Evolutionary conservation across 345 rosid genomes (phyloP).

Genomic region (Dipteronia sinensis): DNA sequence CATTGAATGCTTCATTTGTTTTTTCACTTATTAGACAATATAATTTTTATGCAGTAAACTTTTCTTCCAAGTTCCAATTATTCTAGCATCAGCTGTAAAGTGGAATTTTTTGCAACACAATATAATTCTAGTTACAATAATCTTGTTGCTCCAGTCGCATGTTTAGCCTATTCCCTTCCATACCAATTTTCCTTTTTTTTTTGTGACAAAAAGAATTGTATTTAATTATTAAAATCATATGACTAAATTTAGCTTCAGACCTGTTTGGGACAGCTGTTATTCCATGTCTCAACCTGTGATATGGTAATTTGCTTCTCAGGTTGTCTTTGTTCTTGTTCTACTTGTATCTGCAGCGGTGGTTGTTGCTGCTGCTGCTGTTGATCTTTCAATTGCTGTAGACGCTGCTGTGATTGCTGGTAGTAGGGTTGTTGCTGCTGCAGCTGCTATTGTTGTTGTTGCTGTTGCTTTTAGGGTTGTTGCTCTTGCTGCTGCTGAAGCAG

Average conservation of each 20-base stretch:
- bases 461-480: slow-evolving; percentile 20
- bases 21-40: neutral
- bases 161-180: neutral
- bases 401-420: slow-evolving; percentile 30
- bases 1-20: neutral
- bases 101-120: neutral
- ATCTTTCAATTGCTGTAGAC: slow-evolving; percentile 28
- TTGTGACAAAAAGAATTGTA: neutral
- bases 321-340: slow-evolving; percentile 12
- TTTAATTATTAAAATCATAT: neutral
- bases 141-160: neutral
- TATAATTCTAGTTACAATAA: neutral
- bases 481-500: slow-evolving; percentile 15
- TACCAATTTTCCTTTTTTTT: neutral
- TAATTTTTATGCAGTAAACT: too few relatives aligned
- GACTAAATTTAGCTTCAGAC: slow-evolving; percentile 11
- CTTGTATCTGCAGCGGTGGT: slow-evolving; percentile 34
- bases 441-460: slow-evolving; percentile 14
- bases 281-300: slow-evolving; percentile 30
- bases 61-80: neutral
- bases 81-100: neutral
- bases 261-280: slow-evolving; percentile 29
- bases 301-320: slow-evolving; percentile 29
- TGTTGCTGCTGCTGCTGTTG: slow-evolving; percentile 38
- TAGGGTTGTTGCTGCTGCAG: slow-evolving; percentile 29